Evolutionary conservation across 345 rosid genomes (phyloP).

Genomic region (Camelina hispida): DNA sequence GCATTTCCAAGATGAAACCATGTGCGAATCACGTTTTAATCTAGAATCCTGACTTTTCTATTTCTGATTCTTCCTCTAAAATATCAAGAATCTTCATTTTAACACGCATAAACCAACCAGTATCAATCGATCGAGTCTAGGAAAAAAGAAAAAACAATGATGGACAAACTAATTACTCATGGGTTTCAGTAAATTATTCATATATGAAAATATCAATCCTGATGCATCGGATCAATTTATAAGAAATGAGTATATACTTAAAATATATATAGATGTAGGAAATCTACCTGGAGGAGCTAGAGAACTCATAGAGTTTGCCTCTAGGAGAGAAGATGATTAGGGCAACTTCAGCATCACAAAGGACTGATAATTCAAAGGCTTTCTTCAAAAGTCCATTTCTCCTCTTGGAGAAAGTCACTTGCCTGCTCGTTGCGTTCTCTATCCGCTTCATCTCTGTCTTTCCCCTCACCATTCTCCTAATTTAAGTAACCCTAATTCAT

Average conservation of each 20-base stretch:
- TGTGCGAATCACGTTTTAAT: constrained; percentile 23
- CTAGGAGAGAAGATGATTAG: constrained; percentile 80
- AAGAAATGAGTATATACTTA: neutral
- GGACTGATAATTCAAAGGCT: constrained; percentile 84
- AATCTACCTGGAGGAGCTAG: constrained; percentile 62
- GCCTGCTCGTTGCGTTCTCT: constrained; percentile 85
- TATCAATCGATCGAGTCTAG: neutral
- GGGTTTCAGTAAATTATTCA: neutral
- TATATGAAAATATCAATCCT: neutral
- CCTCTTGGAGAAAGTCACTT: constrained; percentile 88
- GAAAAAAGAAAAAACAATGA: neutral
- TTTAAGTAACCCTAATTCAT: constrained; percentile 5
- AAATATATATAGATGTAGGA: neutral
- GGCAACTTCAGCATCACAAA: constrained; percentile 90
- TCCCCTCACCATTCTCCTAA: constrained; percentile 69
- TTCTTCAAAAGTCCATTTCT: constrained; percentile 83
- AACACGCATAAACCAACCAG: constrained; percentile 1
- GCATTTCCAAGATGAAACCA: constrained; percentile 16
- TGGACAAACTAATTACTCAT: neutral
- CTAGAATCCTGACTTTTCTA: constrained; percentile 1
- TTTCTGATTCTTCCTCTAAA: constrained; percentile 10
- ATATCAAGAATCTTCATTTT: constrained; percentile 8
- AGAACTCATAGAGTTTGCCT: constrained; percentile 83
- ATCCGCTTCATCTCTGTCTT: constrained; percentile 93
- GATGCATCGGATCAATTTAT: neutral